phyloP scores from a whole-genome alignment of 1,139 yeast genomes.

The Candida sojae region DNA sequence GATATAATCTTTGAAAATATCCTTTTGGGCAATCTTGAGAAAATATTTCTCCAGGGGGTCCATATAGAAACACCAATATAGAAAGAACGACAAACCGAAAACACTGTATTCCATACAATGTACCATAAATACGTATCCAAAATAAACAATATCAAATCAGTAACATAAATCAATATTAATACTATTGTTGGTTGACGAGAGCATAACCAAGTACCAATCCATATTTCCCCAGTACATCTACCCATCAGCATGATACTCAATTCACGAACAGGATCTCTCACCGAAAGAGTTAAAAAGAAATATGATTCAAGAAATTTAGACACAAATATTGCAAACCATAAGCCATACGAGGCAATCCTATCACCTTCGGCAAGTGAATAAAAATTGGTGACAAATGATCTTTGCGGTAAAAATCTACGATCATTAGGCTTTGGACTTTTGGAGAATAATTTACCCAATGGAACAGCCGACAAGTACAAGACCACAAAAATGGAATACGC shows the following conservation, averaged over 20 bases:
- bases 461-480: constrained; percentile 45
- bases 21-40: constrained; percentile 52
- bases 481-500: constrained; percentile 42
- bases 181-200: constrained; percentile 40
- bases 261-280: constrained; percentile 52
- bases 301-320: constrained; percentile 54
- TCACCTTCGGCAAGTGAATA: constrained; percentile 38
- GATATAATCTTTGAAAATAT: constrained; percentile 47
- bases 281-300: constrained; percentile 49
- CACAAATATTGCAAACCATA: constrained; percentile 49
- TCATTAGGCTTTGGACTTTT: constrained; percentile 15
- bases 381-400: constrained; percentile 37
- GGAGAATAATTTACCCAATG: constrained; percentile 45
- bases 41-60: constrained; percentile 61
- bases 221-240: constrained; percentile 47
- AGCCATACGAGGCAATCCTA: constrained; percentile 41
- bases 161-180: constrained; percentile 34
- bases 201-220: constrained; percentile 44
- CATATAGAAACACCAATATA: constrained; percentile 55
- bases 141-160: constrained; percentile 51
- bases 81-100: constrained; percentile 50
- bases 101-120: constrained; percentile 52
- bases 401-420: constrained; percentile 35
- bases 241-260: constrained; percentile 39
- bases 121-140: constrained; percentile 60